phyloP scores from a whole-genome alignment of 495 filamentous ascomycete species.

The Daldinia loculata region DNA sequence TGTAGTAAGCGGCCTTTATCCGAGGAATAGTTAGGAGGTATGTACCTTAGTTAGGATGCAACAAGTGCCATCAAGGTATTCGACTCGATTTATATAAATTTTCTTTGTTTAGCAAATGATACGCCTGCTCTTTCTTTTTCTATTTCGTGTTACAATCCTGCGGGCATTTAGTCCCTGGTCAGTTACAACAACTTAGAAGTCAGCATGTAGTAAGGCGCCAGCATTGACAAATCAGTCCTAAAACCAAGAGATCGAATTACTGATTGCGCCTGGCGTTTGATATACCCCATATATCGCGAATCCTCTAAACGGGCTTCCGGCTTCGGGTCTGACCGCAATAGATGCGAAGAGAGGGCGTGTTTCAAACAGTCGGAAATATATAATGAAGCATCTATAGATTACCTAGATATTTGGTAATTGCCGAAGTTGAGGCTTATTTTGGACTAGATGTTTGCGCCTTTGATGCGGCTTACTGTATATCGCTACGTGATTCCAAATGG shows the following conservation, averaged over 20 bases:
- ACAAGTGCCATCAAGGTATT: conserved; percentile 19
- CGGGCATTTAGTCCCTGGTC: background rate
- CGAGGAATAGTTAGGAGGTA: background rate
- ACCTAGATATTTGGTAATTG: no score
- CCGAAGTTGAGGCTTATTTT: no score
- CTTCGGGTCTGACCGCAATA: background rate
- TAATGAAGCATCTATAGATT: no score
- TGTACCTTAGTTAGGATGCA: background rate
- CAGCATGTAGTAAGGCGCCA: conserved; percentile 4
- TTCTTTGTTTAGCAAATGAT: background rate
- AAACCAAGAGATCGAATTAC: background rate
- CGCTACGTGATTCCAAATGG: background rate
- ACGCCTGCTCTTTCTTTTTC: background rate
- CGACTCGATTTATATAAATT: conserved; percentile 1
- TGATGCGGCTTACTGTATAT: background rate
- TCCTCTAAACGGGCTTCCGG: background rate
- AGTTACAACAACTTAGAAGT: background rate
- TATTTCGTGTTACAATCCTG: background rate
- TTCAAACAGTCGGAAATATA: background rate
- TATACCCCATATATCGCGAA: background rate
- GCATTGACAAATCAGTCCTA: background rate
- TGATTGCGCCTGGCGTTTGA: background rate
- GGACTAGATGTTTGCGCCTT: no score
- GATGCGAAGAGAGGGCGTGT: background rate
- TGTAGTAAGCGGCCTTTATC: background rate